Evolutionary conservation across 345 rosid species (phyloP).

Genomic region (Turnera subulata): DNA sequence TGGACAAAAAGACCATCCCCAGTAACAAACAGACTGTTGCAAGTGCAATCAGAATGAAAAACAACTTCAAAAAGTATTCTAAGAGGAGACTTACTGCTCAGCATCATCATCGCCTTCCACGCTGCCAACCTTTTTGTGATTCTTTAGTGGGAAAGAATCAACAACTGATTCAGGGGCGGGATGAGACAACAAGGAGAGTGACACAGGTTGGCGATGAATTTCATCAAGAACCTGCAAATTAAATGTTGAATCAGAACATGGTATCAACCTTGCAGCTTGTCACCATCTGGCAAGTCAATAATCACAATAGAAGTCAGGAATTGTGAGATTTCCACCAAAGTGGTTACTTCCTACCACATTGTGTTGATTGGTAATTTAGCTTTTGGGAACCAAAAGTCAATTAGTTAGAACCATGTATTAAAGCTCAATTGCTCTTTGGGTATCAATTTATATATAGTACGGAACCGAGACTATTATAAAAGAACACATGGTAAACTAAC

Average conservation of each 20-base stretch:
- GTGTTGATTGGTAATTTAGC: too few species aligned
- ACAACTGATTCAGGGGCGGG: constrained; percentile 71
- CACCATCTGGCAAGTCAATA: not conserved
- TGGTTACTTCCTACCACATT: too few species aligned
- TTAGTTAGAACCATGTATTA: too few species aligned
- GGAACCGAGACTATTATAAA: too few species aligned
- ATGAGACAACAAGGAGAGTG: constrained; percentile 44
- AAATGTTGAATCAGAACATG: constrained; percentile 10
- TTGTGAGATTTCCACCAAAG: too few species aligned
- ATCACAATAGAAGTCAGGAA: too few species aligned
- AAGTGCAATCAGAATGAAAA: not conserved
- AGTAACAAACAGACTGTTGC: not conserved
- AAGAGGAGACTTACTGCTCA: constrained; percentile 49
- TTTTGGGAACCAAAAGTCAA: too few species aligned
- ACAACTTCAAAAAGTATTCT: not conserved
- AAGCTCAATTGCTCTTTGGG: too few species aligned
- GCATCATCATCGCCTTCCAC: constrained; percentile 26
- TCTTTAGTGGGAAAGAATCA: constrained; percentile 59
- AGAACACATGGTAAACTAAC: too few species aligned
- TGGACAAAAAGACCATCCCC: not conserved
- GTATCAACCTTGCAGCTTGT: too few species aligned
- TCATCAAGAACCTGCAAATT: constrained; percentile 64
- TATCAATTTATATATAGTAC: too few species aligned
- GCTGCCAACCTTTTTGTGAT: constrained; percentile 38
- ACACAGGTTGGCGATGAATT: constrained; percentile 56